Conservation (phyloP, 2,329 filamentous ascomycete species). For the Bipolaris sorokiniana region DNA sequence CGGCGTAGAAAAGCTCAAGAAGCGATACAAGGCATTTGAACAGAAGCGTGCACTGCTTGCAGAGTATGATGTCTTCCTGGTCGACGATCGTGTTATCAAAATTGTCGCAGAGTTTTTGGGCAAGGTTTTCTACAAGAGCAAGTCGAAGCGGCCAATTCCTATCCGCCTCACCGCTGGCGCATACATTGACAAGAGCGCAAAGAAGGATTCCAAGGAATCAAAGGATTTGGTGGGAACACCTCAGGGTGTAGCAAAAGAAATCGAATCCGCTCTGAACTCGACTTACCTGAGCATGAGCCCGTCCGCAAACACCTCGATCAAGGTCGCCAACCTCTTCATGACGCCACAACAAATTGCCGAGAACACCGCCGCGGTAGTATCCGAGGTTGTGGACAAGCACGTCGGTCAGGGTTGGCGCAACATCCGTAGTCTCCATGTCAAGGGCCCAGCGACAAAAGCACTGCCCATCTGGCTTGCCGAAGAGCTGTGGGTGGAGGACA, state of each 20-base stretch:
- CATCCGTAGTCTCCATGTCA: slow-evolving; percentile 84
- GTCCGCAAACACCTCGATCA: slow-evolving; percentile 78
- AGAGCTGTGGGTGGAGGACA: slow-evolving; percentile 85
- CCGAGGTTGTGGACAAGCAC: slow-evolving; percentile 73
- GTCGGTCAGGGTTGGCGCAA: slow-evolving; percentile 88
- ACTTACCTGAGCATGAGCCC: slow-evolving; percentile 82
- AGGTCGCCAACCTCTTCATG: slow-evolving; percentile 78
- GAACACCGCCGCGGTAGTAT: slow-evolving; percentile 74
- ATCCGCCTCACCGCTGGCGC: slow-evolving; percentile 71
- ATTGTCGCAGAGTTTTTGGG: slow-evolving; percentile 78
- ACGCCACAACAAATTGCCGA: slow-evolving; percentile 75
- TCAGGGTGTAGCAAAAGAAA: slow-evolving; percentile 75
- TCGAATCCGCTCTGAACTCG: slow-evolving; percentile 76
- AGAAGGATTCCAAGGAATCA: slow-evolving; percentile 40
- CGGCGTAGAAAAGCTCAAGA: slow-evolving; percentile 82
- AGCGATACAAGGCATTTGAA: slow-evolving; percentile 90
- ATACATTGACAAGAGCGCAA: slow-evolving; percentile 63
- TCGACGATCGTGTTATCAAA: slow-evolving; percentile 81
- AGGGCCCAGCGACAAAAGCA: slow-evolving; percentile 84
- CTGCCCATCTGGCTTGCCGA: slow-evolving; percentile 94
- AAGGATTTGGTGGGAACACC: slow-evolving; percentile 60
- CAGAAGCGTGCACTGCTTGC: slow-evolving; percentile 75
- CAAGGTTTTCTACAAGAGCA: slow-evolving; percentile 89
- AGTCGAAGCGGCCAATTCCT: slow-evolving; percentile 84
- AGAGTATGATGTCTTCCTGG: slow-evolving; percentile 93